phyloP scores from a whole-genome alignment of 805 yeast species.

The Teunomyces aglyptinius region DNA sequence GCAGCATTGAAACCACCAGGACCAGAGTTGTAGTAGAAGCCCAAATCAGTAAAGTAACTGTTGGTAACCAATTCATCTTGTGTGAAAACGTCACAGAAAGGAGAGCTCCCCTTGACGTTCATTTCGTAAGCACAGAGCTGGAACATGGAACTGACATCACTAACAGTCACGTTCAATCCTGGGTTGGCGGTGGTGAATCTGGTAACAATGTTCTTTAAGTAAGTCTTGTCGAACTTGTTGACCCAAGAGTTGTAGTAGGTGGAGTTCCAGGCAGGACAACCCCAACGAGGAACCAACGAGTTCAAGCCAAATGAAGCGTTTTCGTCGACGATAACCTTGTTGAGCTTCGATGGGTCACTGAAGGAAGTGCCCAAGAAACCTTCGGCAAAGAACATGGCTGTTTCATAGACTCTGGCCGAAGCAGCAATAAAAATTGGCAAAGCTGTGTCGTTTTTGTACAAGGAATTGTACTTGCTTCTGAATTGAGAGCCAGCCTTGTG shows the following conservation, averaged over 20 bases:
- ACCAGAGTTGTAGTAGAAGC: slow-evolving; percentile 12
- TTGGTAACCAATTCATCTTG: slow-evolving; percentile 12
- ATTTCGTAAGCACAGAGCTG: slow-evolving; percentile 15
- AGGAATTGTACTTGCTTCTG: slow-evolving; percentile 49
- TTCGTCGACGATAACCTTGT: slow-evolving; percentile 48
- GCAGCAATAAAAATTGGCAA: slow-evolving; percentile 57
- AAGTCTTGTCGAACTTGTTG: slow-evolving; percentile 17
- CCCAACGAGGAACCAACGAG: slow-evolving; percentile 54
- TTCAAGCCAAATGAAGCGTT: slow-evolving; percentile 51
- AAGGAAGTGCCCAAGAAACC: slow-evolving; percentile 55
- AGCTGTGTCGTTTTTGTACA: slow-evolving; percentile 33
- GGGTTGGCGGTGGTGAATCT: slow-evolving; percentile 14
- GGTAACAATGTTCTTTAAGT: slow-evolving; percentile 17
- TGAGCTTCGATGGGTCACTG: slow-evolving; percentile 21
- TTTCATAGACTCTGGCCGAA: slow-evolving; percentile 53
- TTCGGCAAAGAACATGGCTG: slow-evolving; percentile 54
- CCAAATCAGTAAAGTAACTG: slow-evolving; percentile 11
- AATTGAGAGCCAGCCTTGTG: slow-evolving; percentile 48
- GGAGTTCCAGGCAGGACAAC: slow-evolving; percentile 26
- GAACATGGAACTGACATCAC: slow-evolving; percentile 11
- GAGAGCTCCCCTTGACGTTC: slow-evolving; percentile 12
- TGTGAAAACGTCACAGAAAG: slow-evolving; percentile 14
- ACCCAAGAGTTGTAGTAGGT: slow-evolving; percentile 15
- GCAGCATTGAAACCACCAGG: slow-evolving; percentile 12
- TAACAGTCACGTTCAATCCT: slow-evolving; percentile 10